Evolutionary conservation across 2,329 filamentous ascomycete genomes (phyloP), one percentile per base, ranked within the genome.

Genomic region (Oidium heveae): DNA sequence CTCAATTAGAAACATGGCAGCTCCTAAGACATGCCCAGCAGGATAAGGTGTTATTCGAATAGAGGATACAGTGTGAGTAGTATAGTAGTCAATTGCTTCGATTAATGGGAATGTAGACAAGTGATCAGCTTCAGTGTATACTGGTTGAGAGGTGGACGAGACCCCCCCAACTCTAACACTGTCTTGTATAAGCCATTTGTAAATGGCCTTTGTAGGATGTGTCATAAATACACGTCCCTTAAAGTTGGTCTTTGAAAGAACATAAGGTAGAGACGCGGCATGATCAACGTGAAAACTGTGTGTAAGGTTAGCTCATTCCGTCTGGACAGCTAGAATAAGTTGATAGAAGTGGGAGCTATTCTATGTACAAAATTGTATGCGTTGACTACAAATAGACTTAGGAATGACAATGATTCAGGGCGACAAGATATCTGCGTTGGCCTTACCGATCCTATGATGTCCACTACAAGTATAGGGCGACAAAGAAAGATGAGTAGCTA

Each of bases 151-250:
- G 0, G 72, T 58, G 10, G 76, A 78, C 1, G 77, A 79, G 4
- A 76, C 80, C 63, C 80, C 84, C 65, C 82, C 83, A 33, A 98
- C 88, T 56, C 91, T 82, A 47, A 98, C 86, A 60, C 87, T 94
- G 68, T 98, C 91, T 68, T 94, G 87, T 58, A 96, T 95, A 53
- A 96, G 79, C 89, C 91, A 96, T 70, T 96, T 96, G 76, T 98
- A 98, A 66, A 98, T 98, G 62, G 91, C 91, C 68, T 98, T 96
- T 50, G 91, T 98, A 1, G 91, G 87, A 71, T 98, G 91, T 53
- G 91, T 98, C 89, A 96, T 98, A 71, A 95, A 96, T 57, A 96
- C 89, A 22, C 88, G 80, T 52, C 91, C 91, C 60, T 84, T 83
- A 72, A 98, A 98, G 68, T 95, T 95, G 39, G 91, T 96, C 71